phyloP scores from a whole-genome alignment of 1,284 basidiomycete genomes.

The Ceratorhiza oryzae-sativae region DNA sequence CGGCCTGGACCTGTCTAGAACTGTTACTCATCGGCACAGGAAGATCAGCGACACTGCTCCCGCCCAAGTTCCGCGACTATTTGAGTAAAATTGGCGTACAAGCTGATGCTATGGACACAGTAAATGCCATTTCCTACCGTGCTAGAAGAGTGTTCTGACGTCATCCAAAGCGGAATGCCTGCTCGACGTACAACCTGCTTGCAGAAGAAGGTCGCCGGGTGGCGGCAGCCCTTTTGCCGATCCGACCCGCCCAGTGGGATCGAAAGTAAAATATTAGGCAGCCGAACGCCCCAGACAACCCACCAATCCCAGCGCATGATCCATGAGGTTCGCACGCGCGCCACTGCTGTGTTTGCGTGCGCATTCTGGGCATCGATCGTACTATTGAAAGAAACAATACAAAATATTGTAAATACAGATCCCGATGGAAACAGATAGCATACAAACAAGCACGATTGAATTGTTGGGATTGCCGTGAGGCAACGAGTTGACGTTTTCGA shows the following conservation, averaged over 20 bases:
- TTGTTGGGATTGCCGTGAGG: background rate
- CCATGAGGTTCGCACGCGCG: slow-evolving; percentile 7
- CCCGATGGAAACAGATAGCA: background rate
- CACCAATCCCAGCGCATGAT: background rate
- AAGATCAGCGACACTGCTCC: slow-evolving; percentile 71
- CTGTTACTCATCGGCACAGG: slow-evolving; percentile 92
- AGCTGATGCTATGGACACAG: slow-evolving; percentile 93
- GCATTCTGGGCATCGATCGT: background rate
- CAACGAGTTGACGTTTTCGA: background rate
- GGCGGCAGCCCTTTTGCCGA: slow-evolving; percentile 84
- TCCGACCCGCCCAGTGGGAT: slow-evolving; percentile 51
- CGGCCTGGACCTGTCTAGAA: slow-evolving; percentile 59
- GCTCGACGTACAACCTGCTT: slow-evolving; percentile 92
- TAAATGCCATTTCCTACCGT: slow-evolving; percentile 54
- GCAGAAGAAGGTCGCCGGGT: slow-evolving; percentile 91
- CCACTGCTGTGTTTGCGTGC: background rate
- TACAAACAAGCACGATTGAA: background rate
- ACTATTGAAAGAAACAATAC: background rate
- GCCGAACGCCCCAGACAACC: background rate
- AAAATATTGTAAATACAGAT: no score
- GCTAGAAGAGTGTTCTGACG: background rate
- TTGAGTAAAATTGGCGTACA: slow-evolving; percentile 84
- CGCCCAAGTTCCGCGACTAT: slow-evolving; percentile 70
- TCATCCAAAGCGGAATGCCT: slow-evolving; percentile 77
- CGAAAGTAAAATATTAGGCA: slow-evolving; percentile 11